Conservation (phyloP, 106 monocot genomes). For the Triglochin maritima region DNA sequence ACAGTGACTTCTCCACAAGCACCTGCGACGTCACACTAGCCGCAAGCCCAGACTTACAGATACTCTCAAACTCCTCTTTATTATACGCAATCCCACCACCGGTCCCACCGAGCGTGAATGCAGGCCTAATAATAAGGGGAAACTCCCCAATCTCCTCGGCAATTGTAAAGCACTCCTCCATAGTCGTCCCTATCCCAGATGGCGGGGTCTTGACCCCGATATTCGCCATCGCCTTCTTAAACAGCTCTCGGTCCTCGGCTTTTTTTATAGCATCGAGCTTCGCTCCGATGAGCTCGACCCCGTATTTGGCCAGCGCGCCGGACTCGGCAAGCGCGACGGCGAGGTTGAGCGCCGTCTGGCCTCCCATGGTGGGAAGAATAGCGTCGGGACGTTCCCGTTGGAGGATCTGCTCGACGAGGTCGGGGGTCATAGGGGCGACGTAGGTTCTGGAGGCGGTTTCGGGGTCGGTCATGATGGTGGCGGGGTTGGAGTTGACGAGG, state of each 20-base stretch:
- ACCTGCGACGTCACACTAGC: slow-evolving; percentile 83
- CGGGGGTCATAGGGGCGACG: slow-evolving; percentile 87
- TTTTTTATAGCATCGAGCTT: slow-evolving; percentile 68
- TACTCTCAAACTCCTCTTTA: slow-evolving; percentile 67
- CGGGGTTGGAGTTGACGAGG: slow-evolving; percentile 95
- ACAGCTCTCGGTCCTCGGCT: slow-evolving; percentile 85
- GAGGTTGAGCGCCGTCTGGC: slow-evolving; percentile 97
- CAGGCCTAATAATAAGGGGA: slow-evolving; percentile 82
- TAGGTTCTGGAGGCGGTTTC: slow-evolving; percentile 80
- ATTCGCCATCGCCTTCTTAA: slow-evolving; percentile 76
- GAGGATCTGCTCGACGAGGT: slow-evolving; percentile 65
- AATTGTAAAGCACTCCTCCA: slow-evolving; percentile 69
- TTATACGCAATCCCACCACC: slow-evolving; percentile 98
- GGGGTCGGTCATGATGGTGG: slow-evolving; percentile 99
- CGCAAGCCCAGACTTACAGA: slow-evolving; percentile 64
- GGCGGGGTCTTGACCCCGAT: slow-evolving; percentile 93
- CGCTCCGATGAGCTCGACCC: slow-evolving; percentile 83
- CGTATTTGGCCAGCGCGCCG: slow-evolving; percentile 51
- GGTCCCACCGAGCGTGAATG: slow-evolving; percentile 86
- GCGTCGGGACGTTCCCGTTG: slow-evolving; percentile 74
- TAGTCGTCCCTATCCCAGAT: slow-evolving; percentile 76
- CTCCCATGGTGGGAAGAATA: slow-evolving; percentile 95
- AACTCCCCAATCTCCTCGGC: slow-evolving; percentile 71
- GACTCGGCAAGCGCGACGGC: slow-evolving; percentile 76
- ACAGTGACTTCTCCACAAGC: slow-evolving; percentile 86